These are phyloP conservation scores for Dothistroma septosporum DNA, from an alignment of 2,329 filamentous ascomycete genomes.

Conservation along the genomic window DNA sequence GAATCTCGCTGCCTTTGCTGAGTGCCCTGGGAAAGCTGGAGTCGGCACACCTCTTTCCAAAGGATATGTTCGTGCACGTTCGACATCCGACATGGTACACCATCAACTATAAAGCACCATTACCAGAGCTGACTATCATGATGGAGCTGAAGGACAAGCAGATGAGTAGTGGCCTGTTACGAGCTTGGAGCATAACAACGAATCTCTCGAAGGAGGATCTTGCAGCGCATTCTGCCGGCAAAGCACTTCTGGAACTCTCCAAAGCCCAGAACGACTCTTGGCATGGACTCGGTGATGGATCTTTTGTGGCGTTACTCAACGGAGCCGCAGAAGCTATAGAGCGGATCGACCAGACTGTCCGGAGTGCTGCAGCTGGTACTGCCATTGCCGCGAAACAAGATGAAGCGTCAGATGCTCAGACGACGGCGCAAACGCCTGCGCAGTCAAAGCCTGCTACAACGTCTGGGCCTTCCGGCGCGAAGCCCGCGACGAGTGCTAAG, in stretches of 20 bases:
- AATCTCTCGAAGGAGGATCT: not conserved
- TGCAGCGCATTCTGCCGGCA: not conserved
- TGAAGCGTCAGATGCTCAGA: not conserved
- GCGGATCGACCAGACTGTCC: conserved; percentile 38
- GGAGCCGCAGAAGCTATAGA: conserved; percentile 34
- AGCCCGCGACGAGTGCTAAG: not conserved
- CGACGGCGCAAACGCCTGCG: conserved; percentile 6
- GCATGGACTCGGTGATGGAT: conserved; percentile 37
- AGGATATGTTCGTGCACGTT: conserved; percentile 28
- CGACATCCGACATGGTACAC: conserved; percentile 37
- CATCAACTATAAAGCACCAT: conserved; percentile 39
- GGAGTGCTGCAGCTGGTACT: conserved; percentile 23
- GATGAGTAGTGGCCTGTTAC: conserved; percentile 18
- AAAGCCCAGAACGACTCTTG: conserved; percentile 32
- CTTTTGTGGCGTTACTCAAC: conserved; percentile 35
- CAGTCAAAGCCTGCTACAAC: conserved; percentile 11
- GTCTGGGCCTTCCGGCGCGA: conserved; percentile 3
- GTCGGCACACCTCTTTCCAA: conserved; percentile 18
- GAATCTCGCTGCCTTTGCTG: conserved; percentile 60
- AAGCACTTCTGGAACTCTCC: conserved; percentile 3
- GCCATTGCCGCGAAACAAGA: conserved; percentile 6
- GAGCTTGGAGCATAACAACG: not conserved
- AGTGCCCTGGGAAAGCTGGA: conserved; percentile 59
- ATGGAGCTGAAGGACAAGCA: conserved; percentile 29
- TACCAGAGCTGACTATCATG: conserved; percentile 36